Evolutionary conservation across 148 eudicot genomes (phyloP).

Genomic region (Gaultheria prostrata): DNA sequence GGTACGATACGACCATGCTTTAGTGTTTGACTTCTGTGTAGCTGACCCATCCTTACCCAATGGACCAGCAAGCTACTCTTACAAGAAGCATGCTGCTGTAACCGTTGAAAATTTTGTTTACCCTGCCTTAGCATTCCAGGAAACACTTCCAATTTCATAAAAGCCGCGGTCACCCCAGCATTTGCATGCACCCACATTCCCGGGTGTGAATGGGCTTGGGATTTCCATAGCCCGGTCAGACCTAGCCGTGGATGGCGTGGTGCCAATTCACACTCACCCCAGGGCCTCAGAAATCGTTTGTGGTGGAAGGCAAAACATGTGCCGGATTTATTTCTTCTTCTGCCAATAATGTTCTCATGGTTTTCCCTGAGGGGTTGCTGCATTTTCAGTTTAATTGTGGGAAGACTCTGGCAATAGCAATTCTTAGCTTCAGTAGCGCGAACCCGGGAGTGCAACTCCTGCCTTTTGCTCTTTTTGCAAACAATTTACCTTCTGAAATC

Average conservation of each 20-base stretch:
- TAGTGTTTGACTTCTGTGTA: constrained; percentile 68
- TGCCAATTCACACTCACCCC: constrained; percentile 89
- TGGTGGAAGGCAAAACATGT: constrained; percentile 48
- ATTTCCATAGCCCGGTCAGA: constrained; percentile 66
- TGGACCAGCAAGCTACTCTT: constrained; percentile 70
- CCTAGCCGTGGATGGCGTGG: constrained; percentile 62
- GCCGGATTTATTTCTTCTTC: constrained; percentile 64
- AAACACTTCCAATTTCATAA: constrained; percentile 60
- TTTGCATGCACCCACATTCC: constrained; percentile 59
- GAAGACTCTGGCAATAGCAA: constrained; percentile 36
- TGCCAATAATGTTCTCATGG: constrained; percentile 49
- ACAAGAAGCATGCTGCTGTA: constrained; percentile 48
- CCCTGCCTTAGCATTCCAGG: constrained; percentile 41
- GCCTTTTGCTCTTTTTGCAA: constrained; percentile 61
- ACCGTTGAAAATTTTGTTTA: constrained; percentile 53
- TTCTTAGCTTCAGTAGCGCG: constrained; percentile 50
- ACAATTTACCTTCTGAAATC: constrained; percentile 46
- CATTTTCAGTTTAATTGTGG: constrained; percentile 76
- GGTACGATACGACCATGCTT: too few species aligned
- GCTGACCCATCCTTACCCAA: constrained; percentile 41
- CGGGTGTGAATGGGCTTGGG: constrained; percentile 70
- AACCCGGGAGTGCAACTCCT: constrained; percentile 73
- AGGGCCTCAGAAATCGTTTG: constrained; percentile 53
- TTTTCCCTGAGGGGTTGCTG: constrained; percentile 74
- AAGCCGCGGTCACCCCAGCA: constrained; percentile 75